Percentiles rank a stretch among this genome's conserved stretches.
These are phyloP conservation scores for Penicillium expansum DNA, from an alignment of 2,329 filamentous ascomycete species.

Conservation along the genomic window DNA sequence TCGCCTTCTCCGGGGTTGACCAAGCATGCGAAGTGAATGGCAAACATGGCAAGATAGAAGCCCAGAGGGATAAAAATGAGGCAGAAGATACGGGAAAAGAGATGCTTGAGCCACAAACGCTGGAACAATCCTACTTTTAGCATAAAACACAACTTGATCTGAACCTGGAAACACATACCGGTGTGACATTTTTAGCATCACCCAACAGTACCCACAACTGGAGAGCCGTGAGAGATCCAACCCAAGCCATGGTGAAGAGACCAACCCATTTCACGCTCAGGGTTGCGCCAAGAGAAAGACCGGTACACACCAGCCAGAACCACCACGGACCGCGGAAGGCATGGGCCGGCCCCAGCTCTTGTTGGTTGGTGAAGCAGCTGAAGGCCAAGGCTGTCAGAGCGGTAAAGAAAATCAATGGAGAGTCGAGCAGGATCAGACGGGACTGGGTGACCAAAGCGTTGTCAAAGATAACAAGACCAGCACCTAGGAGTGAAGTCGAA, in stretches of 20 bases:
- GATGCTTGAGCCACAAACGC: constrained; percentile 88
- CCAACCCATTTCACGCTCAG: constrained; percentile 99
- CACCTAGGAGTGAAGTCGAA: constrained; percentile 76
- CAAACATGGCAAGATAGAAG: constrained; percentile 97
- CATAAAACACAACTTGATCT: background rate
- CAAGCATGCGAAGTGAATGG: constrained; percentile 90
- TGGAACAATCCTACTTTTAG: constrained; percentile 34
- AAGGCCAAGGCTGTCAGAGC: constrained; percentile 88
- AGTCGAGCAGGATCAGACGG: constrained; percentile 91
- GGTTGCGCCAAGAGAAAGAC: constrained; percentile 83
- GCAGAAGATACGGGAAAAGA: constrained; percentile 86
- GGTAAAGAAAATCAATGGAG: constrained; percentile 88
- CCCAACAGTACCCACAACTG: constrained; percentile 95
- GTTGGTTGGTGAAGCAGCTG: constrained; percentile 92
- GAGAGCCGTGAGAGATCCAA: constrained; percentile 81
- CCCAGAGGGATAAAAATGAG: constrained; percentile 81
- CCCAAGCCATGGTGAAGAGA: constrained; percentile 97
- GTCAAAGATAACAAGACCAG: constrained; percentile 88
- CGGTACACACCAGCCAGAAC: constrained; percentile 92
- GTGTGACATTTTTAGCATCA: constrained; percentile 79
- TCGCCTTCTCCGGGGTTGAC: constrained; percentile 95
- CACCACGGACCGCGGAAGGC: constrained; percentile 92
- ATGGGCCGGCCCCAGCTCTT: constrained; percentile 84
- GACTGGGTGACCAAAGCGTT: constrained; percentile 95
- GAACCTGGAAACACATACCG: constrained; percentile 49